phyloP scores from a whole-genome alignment of 371 early-diverging fungal genomes.

The Apophysomyces trapeziformis region DNA sequence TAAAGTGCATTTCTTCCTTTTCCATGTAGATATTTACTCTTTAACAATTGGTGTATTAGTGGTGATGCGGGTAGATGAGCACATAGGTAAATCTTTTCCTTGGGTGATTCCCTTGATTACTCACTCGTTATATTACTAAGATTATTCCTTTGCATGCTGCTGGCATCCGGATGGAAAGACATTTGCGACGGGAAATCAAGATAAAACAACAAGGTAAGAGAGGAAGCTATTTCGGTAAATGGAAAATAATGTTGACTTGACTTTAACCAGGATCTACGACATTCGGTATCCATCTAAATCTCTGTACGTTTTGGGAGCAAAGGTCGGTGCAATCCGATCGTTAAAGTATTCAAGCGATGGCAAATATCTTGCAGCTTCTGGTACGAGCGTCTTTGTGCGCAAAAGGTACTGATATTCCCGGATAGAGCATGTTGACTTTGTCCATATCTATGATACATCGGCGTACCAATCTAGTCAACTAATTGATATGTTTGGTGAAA shows the following conservation, averaged over 20 bases:
- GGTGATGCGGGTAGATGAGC: neutral
- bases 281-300: conserved; percentile 64
- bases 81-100: neutral
- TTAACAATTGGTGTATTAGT: neutral
- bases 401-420: neutral
- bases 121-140: conserved; percentile 29
- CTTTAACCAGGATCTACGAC: conserved; percentile 72
- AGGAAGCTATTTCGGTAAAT: neutral
- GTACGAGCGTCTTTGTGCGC: conserved; percentile 26
- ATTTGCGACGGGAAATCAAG: conserved; percentile 88
- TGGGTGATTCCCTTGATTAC: neutral
- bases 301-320: conserved; percentile 62
- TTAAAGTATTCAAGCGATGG: conserved; percentile 78
- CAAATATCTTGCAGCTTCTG: conserved; percentile 69
- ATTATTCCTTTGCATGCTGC: conserved; percentile 83
- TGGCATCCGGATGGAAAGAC: conserved; percentile 77
- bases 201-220: conserved; percentile 50
- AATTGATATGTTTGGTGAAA: conserved; percentile 86
- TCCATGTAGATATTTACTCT: neutral
- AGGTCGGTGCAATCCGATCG: conserved; percentile 79
- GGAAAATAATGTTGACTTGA: neutral
- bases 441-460: conserved; percentile 72
- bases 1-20: conserved; percentile 9
- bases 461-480: conserved; percentile 61
- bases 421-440: conserved; percentile 74